A percentile compares a stretch with the other conserved stretches of the same genome.
These are phyloP conservation scores for Boletus sp. DNA, from an alignment of 1,284 basidiomycete species.

Conservation along the genomic window DNA sequence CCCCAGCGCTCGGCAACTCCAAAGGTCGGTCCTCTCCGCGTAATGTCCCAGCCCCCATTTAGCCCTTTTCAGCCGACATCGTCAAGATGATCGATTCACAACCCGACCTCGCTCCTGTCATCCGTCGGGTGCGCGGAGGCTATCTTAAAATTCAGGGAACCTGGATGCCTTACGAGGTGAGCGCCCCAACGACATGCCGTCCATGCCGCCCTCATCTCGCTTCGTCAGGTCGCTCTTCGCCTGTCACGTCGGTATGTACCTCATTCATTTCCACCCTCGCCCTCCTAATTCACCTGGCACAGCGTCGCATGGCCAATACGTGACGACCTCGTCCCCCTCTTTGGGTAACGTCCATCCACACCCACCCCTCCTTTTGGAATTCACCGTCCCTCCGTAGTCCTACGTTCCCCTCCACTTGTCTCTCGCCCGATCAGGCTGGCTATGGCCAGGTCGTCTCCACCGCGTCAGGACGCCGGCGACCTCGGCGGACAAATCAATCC, in stretches of 20 bases:
- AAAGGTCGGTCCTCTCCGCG: conserved; percentile 54
- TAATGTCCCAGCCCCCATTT: conserved; percentile 19
- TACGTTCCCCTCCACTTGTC: conserved; percentile 75
- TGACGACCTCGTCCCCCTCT: conserved; percentile 79
- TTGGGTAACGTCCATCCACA: conserved; percentile 58
- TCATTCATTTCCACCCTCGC: conserved; percentile 16
- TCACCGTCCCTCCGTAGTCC: conserved; percentile 45
- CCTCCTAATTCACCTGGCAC: conserved; percentile 29
- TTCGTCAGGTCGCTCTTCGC: conserved; percentile 64
- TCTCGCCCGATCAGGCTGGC: conserved; percentile 80
- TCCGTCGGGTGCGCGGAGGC: conserved; percentile 81
- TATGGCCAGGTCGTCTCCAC: conserved; percentile 77
- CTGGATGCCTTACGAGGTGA: conserved; percentile 87
- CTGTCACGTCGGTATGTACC: conserved; percentile 70
- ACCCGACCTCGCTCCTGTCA: conserved; percentile 77
- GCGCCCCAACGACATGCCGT: conserved; percentile 27
- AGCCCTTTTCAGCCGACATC: conserved; percentile 67
- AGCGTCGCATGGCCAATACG: conserved; percentile 90
- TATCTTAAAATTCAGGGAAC: conserved; percentile 89
- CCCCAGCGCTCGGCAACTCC: conserved; percentile 76
- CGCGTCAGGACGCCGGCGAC: conserved; percentile 62
- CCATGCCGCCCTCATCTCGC: conserved; percentile 24
- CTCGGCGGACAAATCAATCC: conserved; percentile 50
- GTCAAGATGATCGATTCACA: conserved; percentile 89
- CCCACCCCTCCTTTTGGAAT: conserved; percentile 5